These are phyloP conservation scores for Floccularia luteovirens DNA, from an alignment of 768 basidiomycete genomes.

Conservation along the genomic window DNA sequence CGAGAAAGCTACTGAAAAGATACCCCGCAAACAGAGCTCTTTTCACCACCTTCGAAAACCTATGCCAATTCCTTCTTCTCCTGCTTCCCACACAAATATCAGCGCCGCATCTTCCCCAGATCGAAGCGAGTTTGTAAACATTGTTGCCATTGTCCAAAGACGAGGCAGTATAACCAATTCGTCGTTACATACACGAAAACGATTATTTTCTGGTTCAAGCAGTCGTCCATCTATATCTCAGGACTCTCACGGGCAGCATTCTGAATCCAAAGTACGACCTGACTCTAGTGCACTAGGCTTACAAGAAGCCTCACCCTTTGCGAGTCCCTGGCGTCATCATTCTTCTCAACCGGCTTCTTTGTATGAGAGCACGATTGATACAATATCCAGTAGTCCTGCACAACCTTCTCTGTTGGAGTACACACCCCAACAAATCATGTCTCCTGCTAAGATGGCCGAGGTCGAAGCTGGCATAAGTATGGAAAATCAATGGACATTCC, in stretches of 20 bases:
- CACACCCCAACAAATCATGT: conserved; percentile 59
- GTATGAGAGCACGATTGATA: conserved; percentile 35
- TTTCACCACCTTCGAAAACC: conserved; percentile 53
- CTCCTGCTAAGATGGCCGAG: conserved; percentile 55
- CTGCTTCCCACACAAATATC: conserved; percentile 24
- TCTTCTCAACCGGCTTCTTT: conserved; percentile 32
- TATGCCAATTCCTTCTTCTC: conserved; percentile 40
- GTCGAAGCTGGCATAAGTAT: conserved; percentile 30
- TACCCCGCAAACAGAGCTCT: conserved; percentile 49
- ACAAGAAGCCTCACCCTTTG: conserved; percentile 13
- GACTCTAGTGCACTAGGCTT: no score
- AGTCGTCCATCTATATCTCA: conserved; percentile 47
- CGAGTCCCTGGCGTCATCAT: conserved; percentile 14
- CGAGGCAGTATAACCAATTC: conserved; percentile 20
- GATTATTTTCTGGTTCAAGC: conserved; percentile 59
- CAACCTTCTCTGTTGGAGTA: conserved; percentile 28
- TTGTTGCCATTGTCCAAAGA: conserved; percentile 12
- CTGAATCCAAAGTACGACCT: conserved; percentile 35
- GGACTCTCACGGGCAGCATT: conserved; percentile 43
- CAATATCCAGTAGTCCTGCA: conserved; percentile 26
- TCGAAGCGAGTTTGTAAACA: conserved; percentile 11
- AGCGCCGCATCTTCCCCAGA: conserved; percentile 18
- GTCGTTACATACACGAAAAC: conserved; percentile 31
- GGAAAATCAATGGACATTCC: neutral
- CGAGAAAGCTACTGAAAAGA: conserved; percentile 22